Evolutionary conservation across 768 basidiomycete genomes (phyloP).

Genomic region (Chalciporus piperatus): DNA sequence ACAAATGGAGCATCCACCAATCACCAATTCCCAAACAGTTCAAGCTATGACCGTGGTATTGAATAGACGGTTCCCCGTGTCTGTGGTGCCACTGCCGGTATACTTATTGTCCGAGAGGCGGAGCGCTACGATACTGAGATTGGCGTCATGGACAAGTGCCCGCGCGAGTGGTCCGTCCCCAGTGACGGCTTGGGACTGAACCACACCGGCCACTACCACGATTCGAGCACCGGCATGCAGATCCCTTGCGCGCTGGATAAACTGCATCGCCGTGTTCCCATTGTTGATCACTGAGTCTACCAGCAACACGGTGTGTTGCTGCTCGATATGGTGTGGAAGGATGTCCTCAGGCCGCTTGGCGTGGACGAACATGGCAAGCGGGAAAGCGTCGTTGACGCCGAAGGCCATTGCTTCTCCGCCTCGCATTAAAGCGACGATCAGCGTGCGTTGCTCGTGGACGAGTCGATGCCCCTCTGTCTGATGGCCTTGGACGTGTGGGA

Average conservation of each 20-base stretch:
- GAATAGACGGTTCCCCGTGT: constrained; percentile 14
- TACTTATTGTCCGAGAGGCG: constrained; percentile 14
- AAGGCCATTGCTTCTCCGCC: constrained; percentile 14
- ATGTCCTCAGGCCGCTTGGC: constrained; percentile 13
- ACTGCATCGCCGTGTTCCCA: constrained; percentile 13
- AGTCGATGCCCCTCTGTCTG: constrained; percentile 14
- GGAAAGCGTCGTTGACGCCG: constrained; percentile 13
- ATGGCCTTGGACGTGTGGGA: constrained; percentile 15
- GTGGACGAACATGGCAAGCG: constrained; percentile 15
- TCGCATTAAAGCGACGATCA: constrained; percentile 16
- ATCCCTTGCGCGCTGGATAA: constrained; percentile 9
- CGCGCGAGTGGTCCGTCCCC: constrained; percentile 9
- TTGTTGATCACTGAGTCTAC: constrained; percentile 15
- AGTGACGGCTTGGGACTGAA: constrained; percentile 13
- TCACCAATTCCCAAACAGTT: constrained; percentile 7
- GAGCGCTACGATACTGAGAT: constrained; percentile 12
- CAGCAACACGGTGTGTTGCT: constrained; percentile 14
- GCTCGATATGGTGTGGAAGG: constrained; percentile 12
- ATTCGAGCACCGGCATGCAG: constrained; percentile 14
- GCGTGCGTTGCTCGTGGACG: constrained; percentile 11
- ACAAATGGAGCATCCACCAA: too few species aligned
- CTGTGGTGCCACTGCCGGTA: constrained; percentile 14
- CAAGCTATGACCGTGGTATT: constrained; percentile 10
- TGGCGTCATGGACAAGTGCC: constrained; percentile 12
- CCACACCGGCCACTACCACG: constrained; percentile 13